Base-by-base conservation (phyloP, 805 yeast species). In the Monosporozyma yasuniensis region DNA sequence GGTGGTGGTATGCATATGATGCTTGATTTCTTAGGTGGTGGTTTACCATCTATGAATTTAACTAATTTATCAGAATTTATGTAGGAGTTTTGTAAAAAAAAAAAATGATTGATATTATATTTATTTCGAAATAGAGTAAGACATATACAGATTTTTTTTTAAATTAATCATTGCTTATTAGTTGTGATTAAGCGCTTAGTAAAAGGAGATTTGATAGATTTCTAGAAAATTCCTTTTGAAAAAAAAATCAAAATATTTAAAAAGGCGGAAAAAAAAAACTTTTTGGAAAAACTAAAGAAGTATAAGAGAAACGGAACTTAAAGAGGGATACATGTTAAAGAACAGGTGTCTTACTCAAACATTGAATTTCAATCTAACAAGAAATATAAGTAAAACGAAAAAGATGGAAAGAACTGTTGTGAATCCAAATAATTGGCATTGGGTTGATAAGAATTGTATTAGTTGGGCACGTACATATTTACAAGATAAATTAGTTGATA, bases 341-440 rank as follows among this genome's bases (percentile, higher is more conserved):
- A 28, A 28, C 7, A 37, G 18, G 5, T 7, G 4, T 11, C 7
- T 6, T 35, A 12, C 12, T 42, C 4, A n/a, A 8, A 30, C 10
- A 27, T 3, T 18, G 10, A 18, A 2, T 7, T 10, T 16, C 18
- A 9, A n/a, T 4, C 25, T 32, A 18, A 43, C 16, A 38, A 18
- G 19, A 47, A 16, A 30, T 11, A 4, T 39, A 25, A 39, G 56
- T 5, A 28, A 50, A 54, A 56, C 32, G 23, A 47, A 14, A 41
- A 14, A 4, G 30, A 25, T 41, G 57, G 9, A 28, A 50, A 54
- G 56, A 37, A 91, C 91, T 97, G 97, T 87, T 39, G 90, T 93
- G 30, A 93, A 91, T 76, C 98, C 98, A 38, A 93, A 93, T 69
- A 91, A 91, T 72, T 91, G 99, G 99, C 99, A 93, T 75, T 93